These are phyloP conservation scores for Cotoneaster glaucophyllus DNA, from an alignment of 306 rosid species.

Conservation along the genomic window DNA sequence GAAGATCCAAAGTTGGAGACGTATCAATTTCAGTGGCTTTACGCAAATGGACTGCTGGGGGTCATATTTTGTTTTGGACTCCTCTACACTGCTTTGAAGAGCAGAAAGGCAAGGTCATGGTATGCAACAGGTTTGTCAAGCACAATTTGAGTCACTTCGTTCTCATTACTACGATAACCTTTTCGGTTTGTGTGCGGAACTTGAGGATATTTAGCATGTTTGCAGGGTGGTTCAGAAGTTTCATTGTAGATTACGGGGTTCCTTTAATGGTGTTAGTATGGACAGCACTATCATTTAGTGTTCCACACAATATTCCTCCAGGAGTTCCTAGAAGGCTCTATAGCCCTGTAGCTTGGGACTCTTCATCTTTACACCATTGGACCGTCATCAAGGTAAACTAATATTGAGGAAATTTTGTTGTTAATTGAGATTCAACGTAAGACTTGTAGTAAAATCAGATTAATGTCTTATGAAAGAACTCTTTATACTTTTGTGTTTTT, in stretches of 20 bases:
- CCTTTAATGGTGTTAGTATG: conserved; percentile 75
- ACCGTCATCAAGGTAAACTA: conserved; percentile 57
- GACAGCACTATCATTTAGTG: conserved; percentile 58
- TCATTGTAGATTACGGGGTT: conserved; percentile 77
- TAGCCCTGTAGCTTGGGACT: conserved; percentile 77
- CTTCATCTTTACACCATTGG: conserved; percentile 71
- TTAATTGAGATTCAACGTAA: neutral
- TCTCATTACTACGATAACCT: neutral
- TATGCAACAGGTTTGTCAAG: conserved; percentile 66
- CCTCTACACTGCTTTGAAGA: conserved; percentile 62
- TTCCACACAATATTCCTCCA: conserved; percentile 54
- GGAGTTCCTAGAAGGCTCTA: conserved; percentile 73
- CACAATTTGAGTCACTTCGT: neutral
- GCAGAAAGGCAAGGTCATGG: conserved; percentile 81
- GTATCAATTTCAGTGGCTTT: conserved; percentile 53
- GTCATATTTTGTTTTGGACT: conserved; percentile 65
- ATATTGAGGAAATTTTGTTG: neutral
- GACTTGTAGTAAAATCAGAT: neutral
- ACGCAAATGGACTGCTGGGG: conserved; percentile 73
- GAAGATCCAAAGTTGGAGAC: conserved; percentile 36
- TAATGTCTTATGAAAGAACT: neutral
- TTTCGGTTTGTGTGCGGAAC: neutral
- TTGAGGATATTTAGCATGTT: conserved; percentile 1
- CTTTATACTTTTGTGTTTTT: neutral
- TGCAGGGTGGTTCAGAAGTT: conserved; percentile 64